phyloP scores from a whole-genome alignment of 2,329 filamentous ascomycete genomes.

The Colletotrichum sp. region DNA sequence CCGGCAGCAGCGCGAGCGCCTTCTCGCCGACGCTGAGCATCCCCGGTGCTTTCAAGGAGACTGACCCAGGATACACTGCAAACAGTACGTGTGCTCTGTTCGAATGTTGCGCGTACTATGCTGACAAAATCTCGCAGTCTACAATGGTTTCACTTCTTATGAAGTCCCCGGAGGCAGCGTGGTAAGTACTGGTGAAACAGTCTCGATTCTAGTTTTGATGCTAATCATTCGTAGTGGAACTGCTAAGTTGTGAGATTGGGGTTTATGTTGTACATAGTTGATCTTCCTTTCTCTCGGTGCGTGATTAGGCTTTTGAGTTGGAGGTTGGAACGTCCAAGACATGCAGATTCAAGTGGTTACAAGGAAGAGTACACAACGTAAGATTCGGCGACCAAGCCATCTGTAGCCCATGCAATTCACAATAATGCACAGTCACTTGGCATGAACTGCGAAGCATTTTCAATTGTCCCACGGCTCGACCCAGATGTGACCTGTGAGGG shows the following conservation, averaged over 20 bases:
- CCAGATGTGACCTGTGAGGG: neutral
- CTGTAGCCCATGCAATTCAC: neutral
- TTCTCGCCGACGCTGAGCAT: conserved; percentile 38
- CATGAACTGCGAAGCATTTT: neutral
- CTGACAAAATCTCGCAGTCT: neutral
- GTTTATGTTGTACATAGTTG: neutral
- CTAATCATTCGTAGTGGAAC: neutral
- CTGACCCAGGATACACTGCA: conserved; percentile 47
- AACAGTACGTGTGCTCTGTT: conserved; percentile 37
- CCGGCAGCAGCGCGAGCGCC: conserved; percentile 38
- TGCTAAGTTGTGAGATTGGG: neutral
- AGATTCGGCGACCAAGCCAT: neutral
- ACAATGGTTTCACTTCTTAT: conserved; percentile 9
- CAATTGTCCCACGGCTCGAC: neutral
- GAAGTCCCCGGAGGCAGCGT: conserved; percentile 4
- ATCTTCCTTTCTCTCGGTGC: neutral
- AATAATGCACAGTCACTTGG: neutral
- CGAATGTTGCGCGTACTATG: neutral
- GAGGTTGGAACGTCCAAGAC: neutral
- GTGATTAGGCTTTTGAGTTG: neutral
- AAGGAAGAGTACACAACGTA: neutral
- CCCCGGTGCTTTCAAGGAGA: conserved; percentile 46
- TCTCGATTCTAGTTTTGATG: neutral
- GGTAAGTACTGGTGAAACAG: neutral
- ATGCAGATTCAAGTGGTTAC: neutral